Evolutionary conservation across 768 basidiomycete genomes (phyloP).

Genomic region (Plicaturopsis crispa): DNA sequence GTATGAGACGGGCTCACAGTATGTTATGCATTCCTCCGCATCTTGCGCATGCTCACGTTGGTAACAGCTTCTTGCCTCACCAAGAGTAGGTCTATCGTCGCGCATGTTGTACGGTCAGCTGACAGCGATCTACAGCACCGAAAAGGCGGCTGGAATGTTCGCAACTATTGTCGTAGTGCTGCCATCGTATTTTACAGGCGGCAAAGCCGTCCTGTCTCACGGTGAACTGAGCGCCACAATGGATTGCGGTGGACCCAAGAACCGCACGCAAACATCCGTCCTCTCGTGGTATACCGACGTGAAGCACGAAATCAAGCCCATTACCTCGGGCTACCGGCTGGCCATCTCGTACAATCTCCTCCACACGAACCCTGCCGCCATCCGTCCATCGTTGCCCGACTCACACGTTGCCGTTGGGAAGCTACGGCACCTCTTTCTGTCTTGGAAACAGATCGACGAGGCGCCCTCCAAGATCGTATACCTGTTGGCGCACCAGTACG

Average conservation of each 20-base stretch:
- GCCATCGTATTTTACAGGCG: conserved; percentile 39
- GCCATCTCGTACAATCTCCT: conserved; percentile 45
- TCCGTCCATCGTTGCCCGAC: conserved; percentile 20
- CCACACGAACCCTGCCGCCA: conserved; percentile 24
- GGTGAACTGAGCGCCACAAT: conserved; percentile 18
- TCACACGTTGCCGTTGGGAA: conserved; percentile 11
- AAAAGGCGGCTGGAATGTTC: conserved; percentile 41
- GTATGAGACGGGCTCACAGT: conserved; percentile 45
- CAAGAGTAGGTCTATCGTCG: conserved; percentile 30
- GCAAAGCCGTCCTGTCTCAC: conserved; percentile 36
- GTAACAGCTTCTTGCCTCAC: conserved; percentile 33
- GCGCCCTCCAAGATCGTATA: conserved; percentile 16
- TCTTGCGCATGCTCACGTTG: conserved; percentile 2
- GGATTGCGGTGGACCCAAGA: conserved; percentile 25
- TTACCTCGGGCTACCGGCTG: conserved; percentile 41
- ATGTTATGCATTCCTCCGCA: conserved; percentile 11
- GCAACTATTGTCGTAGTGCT: conserved; percentile 41
- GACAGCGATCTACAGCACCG: conserved; percentile 24
- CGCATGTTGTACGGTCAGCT: neutral
- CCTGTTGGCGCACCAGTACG: conserved; percentile 27
- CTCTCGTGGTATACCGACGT: conserved; percentile 51
- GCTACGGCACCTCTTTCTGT: conserved; percentile 24
- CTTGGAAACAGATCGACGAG: conserved; percentile 35
- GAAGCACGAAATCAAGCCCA: conserved; percentile 38
- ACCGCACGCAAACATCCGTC: conserved; percentile 27